Conservation (phyloP, 1,139 yeast species). For the Geotrichum restrictum region DNA sequence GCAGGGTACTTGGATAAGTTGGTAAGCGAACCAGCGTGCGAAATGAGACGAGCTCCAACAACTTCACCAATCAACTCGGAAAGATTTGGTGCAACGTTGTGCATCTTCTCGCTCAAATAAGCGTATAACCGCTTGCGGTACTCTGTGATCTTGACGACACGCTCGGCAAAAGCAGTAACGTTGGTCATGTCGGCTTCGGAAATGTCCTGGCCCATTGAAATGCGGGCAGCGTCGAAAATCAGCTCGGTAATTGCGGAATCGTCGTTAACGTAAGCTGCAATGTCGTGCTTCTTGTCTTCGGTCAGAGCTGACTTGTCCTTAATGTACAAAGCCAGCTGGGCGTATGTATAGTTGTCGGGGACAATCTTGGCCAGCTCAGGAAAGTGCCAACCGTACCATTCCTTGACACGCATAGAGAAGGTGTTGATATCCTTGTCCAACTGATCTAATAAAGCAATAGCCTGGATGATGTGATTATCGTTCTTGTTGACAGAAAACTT, state of each 20-base stretch:
- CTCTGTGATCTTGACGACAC: conserved; percentile 89
- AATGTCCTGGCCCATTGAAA: conserved; percentile 97
- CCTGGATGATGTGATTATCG: conserved; percentile 97
- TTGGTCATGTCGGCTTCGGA: conserved; percentile 82
- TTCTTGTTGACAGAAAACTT: conserved; percentile 98
- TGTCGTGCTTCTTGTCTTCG: conserved; percentile 81
- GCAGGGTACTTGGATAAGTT: conserved; percentile 97
- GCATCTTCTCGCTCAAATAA: conserved; percentile 90
- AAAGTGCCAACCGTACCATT: conserved; percentile 99
- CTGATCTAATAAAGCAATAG: conserved; percentile 94
- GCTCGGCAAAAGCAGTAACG: conserved; percentile 85
- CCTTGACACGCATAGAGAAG: conserved; percentile 94
- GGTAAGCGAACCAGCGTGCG: conserved; percentile 94
- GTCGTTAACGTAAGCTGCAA: conserved; percentile 84
- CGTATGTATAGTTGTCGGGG: conserved; percentile 86
- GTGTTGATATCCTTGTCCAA: conserved; percentile 96
- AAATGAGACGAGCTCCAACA: conserved; percentile 96
- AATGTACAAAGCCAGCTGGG: conserved; percentile 64
- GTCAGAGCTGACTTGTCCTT: conserved; percentile 83
- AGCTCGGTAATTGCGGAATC: conserved; percentile 93
- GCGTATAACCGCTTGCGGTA: conserved; percentile 90
- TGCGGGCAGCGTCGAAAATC: conserved; percentile 91
- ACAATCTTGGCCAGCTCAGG: conserved; percentile 98
- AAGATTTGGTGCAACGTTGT: conserved; percentile 96
- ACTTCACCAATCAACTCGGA: conserved; percentile 95